Percentiles rank a stretch among this genome's conserved stretches.
These are phyloP conservation scores for Hygrocybe punicea DNA, from an alignment of 768 basidiomycete species.

Conservation along the genomic window DNA sequence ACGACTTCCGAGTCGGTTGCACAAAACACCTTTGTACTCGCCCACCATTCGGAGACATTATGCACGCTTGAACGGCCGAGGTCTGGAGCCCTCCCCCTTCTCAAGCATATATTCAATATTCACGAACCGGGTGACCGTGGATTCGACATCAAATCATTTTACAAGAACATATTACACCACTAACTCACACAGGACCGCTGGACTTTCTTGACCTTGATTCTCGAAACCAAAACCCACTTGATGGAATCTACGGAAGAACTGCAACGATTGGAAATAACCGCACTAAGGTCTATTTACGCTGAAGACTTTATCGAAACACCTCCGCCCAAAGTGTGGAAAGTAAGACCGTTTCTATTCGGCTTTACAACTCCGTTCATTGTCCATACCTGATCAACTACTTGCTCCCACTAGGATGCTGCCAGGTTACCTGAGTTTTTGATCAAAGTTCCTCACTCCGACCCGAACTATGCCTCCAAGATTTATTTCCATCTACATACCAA, in stretches of 20 bases:
- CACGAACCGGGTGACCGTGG: too few species aligned
- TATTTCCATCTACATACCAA: conserved; percentile 67
- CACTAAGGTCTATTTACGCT: conserved; percentile 75
- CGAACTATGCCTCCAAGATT: conserved; percentile 52
- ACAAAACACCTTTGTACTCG: not conserved
- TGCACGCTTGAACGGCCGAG: conserved; percentile 76
- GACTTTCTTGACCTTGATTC: conserved; percentile 3
- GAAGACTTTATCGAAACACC: conserved; percentile 72
- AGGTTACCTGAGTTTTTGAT: conserved; percentile 76
- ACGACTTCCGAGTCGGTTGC: too few species aligned
- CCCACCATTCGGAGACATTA: conserved; percentile 30
- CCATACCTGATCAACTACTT: not conserved
- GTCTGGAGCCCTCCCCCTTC: conserved; percentile 62
- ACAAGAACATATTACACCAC: too few species aligned
- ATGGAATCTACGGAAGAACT: conserved; percentile 77
- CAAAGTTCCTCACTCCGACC: conserved; percentile 63
- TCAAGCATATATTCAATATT: conserved; percentile 53
- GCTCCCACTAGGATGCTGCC: conserved; percentile 51
- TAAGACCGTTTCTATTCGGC: conserved; percentile 28
- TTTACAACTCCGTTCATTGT: too few species aligned
- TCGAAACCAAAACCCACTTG: not conserved
- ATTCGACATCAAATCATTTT: too few species aligned
- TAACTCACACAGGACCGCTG: too few species aligned
- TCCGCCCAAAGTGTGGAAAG: conserved; percentile 83
- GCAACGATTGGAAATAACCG: conserved; percentile 67